phyloP scores from a whole-genome alignment of 345 rosid species.

The Aquilaria sinensis region DNA sequence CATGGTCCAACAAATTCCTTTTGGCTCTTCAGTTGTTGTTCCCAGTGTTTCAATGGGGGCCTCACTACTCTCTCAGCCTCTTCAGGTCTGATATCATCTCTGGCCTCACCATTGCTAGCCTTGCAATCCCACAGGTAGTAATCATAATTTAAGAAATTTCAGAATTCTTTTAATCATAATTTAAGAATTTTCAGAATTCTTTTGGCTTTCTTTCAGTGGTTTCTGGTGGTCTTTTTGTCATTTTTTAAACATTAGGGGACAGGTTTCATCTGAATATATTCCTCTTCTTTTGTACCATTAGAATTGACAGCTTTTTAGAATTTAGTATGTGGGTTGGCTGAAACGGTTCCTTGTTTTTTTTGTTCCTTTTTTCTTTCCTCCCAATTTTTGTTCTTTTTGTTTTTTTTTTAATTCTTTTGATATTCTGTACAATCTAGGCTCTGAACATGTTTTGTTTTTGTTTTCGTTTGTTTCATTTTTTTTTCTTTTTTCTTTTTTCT shows the following conservation, averaged over 20 bases:
- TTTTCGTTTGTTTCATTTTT: background rate
- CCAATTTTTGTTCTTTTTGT: background rate
- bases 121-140: conserved; percentile 95
- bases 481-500: too few species aligned
- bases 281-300: conserved; percentile 20
- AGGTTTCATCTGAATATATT: conserved; percentile 15
- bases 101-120: conserved; percentile 99
- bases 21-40: conserved; percentile 64
- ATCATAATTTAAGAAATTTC: background rate
- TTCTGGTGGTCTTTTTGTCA: background rate
- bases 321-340: conserved; percentile 6
- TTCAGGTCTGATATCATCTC: conserved; percentile 85
- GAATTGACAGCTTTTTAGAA: conserved; percentile 8
- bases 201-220: background rate
- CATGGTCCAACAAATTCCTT: conserved; percentile 43
- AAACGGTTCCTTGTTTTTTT: conserved; percentile 8
- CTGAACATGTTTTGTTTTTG: background rate
- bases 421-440: background rate
- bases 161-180: background rate
- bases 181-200: background rate
- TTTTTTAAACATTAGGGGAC: conserved; percentile 3
- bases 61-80: conserved; percentile 51
- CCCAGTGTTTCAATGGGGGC: conserved; percentile 81
- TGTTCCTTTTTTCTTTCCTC: too few species aligned
- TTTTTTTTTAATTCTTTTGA: background rate